Conservation (phyloP, 257 asterid genomes). For the Linderniella brevidens region DNA sequence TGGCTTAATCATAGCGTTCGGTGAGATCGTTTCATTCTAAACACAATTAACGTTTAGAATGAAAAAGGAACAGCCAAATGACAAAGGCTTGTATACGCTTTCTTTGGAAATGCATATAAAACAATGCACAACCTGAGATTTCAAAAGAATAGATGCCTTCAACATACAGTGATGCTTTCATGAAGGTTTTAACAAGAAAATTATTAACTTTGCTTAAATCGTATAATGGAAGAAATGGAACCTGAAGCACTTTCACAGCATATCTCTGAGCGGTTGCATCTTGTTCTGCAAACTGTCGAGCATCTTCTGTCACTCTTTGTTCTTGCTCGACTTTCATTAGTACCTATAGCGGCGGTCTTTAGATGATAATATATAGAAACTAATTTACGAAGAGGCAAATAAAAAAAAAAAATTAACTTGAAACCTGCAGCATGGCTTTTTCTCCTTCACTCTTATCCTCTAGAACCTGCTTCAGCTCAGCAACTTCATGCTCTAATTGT, state of each 20-base stretch:
- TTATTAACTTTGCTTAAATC: no score
- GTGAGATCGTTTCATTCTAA: neutral
- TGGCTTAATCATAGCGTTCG: no score
- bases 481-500: conserved; percentile 61
- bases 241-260: conserved; percentile 89
- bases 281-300: conserved; percentile 91
- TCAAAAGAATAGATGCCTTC: no score
- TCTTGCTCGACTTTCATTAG: conserved; percentile 96
- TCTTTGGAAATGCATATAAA: no score
- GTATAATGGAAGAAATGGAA: conserved; percentile 9
- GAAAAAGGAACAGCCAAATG: neutral
- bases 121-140: no score
- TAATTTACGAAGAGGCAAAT: neutral
- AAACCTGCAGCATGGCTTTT: conserved; percentile 88
- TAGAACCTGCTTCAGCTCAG: conserved; percentile 56
- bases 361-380: neutral
- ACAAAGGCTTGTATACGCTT: no score
- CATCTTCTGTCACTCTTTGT: conserved; percentile 95
- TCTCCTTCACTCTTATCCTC: conserved; percentile 94
- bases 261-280: conserved; percentile 93
- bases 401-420: neutral
- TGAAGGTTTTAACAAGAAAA: no score
- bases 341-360: conserved; percentile 22
- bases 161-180: no score
- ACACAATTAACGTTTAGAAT: neutral